Percentiles rank a stretch among this genome's conserved stretches.
phyloP scores from a whole-genome alignment of 768 basidiomycete species.

The Rhodosporidiobolus odoratus region DNA sequence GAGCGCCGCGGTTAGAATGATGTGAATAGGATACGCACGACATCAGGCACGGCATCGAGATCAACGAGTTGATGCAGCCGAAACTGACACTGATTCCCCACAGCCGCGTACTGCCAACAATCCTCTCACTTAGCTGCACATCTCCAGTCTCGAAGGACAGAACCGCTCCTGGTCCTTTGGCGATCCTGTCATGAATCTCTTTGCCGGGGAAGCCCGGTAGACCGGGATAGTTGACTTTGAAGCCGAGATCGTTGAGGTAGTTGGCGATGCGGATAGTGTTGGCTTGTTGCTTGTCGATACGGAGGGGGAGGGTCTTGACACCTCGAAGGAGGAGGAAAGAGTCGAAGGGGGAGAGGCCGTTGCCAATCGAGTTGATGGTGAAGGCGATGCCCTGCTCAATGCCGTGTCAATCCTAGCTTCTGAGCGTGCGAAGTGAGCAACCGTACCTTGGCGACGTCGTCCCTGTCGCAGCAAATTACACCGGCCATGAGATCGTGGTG shows the following conservation, averaged over 20 bases:
- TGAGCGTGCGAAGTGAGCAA: slow-evolving; percentile 1
- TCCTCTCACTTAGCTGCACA: slow-evolving; percentile 79
- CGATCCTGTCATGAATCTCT: slow-evolving; percentile 84
- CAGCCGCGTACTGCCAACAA: slow-evolving; percentile 83
- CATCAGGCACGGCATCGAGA: slow-evolving; percentile 99
- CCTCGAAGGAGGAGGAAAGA: slow-evolving; percentile 93
- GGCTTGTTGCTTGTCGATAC: slow-evolving; percentile 89
- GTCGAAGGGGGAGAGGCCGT: slow-evolving; percentile 90
- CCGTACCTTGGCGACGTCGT: slow-evolving; percentile 75
- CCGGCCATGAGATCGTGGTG: slow-evolving; percentile 99
- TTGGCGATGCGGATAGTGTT: slow-evolving; percentile 76
- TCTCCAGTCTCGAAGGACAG: slow-evolving; percentile 90
- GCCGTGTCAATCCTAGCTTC: background rate
- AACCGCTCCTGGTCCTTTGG: slow-evolving; percentile 86
- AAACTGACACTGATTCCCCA: slow-evolving; percentile 99
- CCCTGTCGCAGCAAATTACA: slow-evolving; percentile 81
- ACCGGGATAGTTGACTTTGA: slow-evolving; percentile 88
- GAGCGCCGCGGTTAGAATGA: background rate
- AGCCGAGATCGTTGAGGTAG: slow-evolving; percentile 78
- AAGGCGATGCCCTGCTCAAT: slow-evolving; percentile 70
- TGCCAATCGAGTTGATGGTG: slow-evolving; percentile 86
- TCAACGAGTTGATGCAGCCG: slow-evolving; percentile 94
- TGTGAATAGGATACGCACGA: slow-evolving; percentile 63
- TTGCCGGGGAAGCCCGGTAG: slow-evolving; percentile 72
- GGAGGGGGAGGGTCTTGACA: slow-evolving; percentile 88